These are phyloP conservation scores for Colletotrichum kahawae DNA, from an alignment of 2,329 filamentous ascomycete species.

Conservation along the genomic window DNA sequence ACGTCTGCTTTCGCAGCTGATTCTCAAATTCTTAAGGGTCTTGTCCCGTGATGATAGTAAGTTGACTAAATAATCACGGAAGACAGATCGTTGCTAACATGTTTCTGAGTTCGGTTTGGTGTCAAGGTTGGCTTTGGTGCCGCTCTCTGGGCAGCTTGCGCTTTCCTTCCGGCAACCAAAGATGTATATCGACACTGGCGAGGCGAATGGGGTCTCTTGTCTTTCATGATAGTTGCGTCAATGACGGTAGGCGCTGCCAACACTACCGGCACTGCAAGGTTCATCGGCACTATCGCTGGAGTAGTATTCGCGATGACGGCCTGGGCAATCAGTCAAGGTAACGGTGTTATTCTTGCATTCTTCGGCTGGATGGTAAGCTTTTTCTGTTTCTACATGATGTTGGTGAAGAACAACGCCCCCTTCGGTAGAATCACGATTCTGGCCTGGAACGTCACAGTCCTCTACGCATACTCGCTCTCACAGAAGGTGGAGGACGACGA, in stretches of 20 bases:
- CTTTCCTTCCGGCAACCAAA: conserved; percentile 80
- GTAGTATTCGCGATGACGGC: conserved; percentile 75
- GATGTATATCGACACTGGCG: conserved; percentile 86
- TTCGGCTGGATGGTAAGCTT: conserved; percentile 83
- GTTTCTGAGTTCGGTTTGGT: conserved; percentile 68
- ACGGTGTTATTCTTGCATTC: conserved; percentile 76
- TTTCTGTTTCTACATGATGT: conserved; percentile 87
- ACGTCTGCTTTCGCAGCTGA: conserved; percentile 48
- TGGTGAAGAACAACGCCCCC: conserved; percentile 82
- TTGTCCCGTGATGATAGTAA: conserved; percentile 59
- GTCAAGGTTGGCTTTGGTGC: conserved; percentile 94
- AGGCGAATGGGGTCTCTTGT: conserved; percentile 95
- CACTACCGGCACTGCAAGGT: conserved; percentile 86
- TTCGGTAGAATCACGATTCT: conserved; percentile 93
- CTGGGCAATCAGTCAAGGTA: conserved; percentile 79
- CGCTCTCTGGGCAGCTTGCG: conserved; percentile 84
- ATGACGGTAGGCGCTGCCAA: conserved; percentile 98
- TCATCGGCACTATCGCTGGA: conserved; percentile 85
- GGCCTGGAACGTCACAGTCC: conserved; percentile 92
- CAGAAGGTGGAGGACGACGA: conserved; percentile 81
- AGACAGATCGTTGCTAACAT: not conserved
- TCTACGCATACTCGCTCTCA: conserved; percentile 92
- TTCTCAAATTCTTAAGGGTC: conserved; percentile 52
- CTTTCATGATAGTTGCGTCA: conserved; percentile 97
- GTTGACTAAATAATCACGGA: conserved; percentile 29